Conservation (phyloP, 1,284 basidiomycete genomes). For the Xerocomus tenax region DNA sequence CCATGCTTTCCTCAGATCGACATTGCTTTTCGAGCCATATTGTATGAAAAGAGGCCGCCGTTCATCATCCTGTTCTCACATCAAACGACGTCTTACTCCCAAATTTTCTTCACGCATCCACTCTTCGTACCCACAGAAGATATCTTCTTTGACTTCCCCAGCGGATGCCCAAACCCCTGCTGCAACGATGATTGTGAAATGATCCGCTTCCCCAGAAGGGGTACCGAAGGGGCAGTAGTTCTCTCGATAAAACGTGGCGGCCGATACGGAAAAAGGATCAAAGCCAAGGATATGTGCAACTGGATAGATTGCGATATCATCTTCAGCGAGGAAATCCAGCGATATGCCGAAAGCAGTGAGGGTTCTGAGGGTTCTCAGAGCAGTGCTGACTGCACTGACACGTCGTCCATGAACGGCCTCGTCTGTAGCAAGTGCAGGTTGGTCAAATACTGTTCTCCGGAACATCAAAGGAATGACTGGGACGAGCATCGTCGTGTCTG, state of each 20-base stretch:
- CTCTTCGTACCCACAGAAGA: slow-evolving; percentile 62
- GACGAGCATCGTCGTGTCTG: slow-evolving; percentile 64
- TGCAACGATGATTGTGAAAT: slow-evolving; percentile 73
- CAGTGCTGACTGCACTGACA: slow-evolving; percentile 31
- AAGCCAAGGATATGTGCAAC: slow-evolving; percentile 60
- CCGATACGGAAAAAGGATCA: slow-evolving; percentile 40
- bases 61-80: slow-evolving; percentile 69
- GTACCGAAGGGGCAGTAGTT: slow-evolving; percentile 50
- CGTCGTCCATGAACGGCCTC: slow-evolving; percentile 35
- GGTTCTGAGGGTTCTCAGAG: slow-evolving; percentile 46
- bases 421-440: slow-evolving; percentile 66
- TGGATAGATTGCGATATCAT: slow-evolving; percentile 64
- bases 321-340: slow-evolving; percentile 42
- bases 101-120: slow-evolving; percentile 65
- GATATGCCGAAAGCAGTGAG: slow-evolving; percentile 36
- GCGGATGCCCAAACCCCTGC: slow-evolving; percentile 65
- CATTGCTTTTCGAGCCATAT: slow-evolving; percentile 59
- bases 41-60: slow-evolving; percentile 62
- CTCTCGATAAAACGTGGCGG: slow-evolving; percentile 51
- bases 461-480: slow-evolving; percentile 66
- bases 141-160: slow-evolving; percentile 65
- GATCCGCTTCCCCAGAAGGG: slow-evolving; percentile 62
- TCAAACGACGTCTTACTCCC: slow-evolving; percentile 68
- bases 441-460: slow-evolving; percentile 63
- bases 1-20: slow-evolving; percentile 73